Percentiles rank a stretch among this genome's conserved stretches.
These are phyloP conservation scores for Coprinopsis strossmayeri DNA, from an alignment of 768 basidiomycete genomes.

Conservation along the genomic window DNA sequence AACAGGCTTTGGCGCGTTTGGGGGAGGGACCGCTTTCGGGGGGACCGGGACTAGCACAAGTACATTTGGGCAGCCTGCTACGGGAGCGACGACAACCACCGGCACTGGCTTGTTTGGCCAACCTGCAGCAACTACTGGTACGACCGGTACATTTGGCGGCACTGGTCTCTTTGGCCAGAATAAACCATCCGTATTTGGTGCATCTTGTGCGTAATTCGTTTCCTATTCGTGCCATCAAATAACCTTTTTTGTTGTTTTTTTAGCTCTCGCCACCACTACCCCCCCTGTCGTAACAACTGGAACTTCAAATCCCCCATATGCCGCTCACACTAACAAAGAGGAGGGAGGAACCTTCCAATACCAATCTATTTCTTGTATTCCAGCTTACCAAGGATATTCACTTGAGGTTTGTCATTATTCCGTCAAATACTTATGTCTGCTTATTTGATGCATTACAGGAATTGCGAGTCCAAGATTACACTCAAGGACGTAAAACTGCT, in stretches of 20 bases:
- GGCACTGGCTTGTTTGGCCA: slow-evolving; percentile 31
- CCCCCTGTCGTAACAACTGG: slow-evolving; percentile 50
- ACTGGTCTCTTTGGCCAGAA: slow-evolving; percentile 16
- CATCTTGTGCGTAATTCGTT: slow-evolving; percentile 22
- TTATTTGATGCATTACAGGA: slow-evolving; percentile 37
- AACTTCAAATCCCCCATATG: slow-evolving; percentile 59
- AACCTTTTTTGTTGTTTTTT: not conserved
- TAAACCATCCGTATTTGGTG: slow-evolving; percentile 37
- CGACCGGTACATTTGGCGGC: slow-evolving; percentile 29
- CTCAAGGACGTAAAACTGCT: slow-evolving; percentile 67
- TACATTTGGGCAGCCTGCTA: slow-evolving; percentile 36
- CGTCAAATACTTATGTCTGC: slow-evolving; percentile 3
- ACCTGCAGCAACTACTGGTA: slow-evolving; percentile 21
- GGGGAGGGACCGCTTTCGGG: slow-evolving; percentile 55
- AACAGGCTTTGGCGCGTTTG: slow-evolving; percentile 72
- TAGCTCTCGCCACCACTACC: slow-evolving; percentile 3
- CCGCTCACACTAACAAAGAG: slow-evolving; percentile 62
- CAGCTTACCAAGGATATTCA: slow-evolving; percentile 69
- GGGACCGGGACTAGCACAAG: slow-evolving; percentile 25
- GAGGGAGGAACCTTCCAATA: slow-evolving; percentile 52
- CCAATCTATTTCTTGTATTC: slow-evolving; percentile 79
- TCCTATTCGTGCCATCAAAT: not conserved
- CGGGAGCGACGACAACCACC: slow-evolving; percentile 24
- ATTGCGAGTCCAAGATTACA: slow-evolving; percentile 70
- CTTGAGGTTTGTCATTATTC: slow-evolving; percentile 49